phyloP scores from a whole-genome alignment of 2,329 filamentous ascomycete species.

The Xylaria sp. region DNA sequence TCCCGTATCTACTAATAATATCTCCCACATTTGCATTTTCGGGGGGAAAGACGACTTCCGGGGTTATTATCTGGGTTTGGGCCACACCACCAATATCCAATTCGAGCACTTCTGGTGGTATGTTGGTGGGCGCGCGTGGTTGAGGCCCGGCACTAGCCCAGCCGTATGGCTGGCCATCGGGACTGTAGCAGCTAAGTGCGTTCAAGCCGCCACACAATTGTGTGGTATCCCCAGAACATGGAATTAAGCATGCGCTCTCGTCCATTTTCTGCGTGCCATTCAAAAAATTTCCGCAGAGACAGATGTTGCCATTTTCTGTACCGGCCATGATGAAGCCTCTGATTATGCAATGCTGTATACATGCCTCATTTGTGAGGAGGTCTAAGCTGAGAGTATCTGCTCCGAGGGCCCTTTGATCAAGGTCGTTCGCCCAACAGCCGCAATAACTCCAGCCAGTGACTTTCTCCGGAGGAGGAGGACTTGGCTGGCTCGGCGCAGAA shows the following conservation, averaged over 20 bases:
- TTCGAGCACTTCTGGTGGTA: slow-evolving; percentile 43
- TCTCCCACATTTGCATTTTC: slow-evolving; percentile 37
- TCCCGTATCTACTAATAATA: slow-evolving; percentile 42
- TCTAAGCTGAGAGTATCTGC: slow-evolving; percentile 35
- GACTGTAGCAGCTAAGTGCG: slow-evolving; percentile 59
- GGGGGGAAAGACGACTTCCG: slow-evolving; percentile 43
- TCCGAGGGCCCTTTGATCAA: slow-evolving; percentile 42
- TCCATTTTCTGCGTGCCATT: slow-evolving; percentile 55
- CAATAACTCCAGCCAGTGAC: slow-evolving; percentile 48
- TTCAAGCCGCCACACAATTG: slow-evolving; percentile 64
- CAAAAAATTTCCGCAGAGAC: slow-evolving; percentile 60
- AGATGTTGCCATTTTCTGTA: slow-evolving; percentile 61
- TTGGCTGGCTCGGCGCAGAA: slow-evolving; percentile 29
- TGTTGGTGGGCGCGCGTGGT: slow-evolving; percentile 41
- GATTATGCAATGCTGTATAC: slow-evolving; percentile 60
- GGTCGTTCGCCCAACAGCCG: slow-evolving; percentile 49
- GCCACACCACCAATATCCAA: slow-evolving; percentile 46
- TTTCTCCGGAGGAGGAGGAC: slow-evolving; percentile 39
- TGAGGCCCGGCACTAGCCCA: slow-evolving; percentile 49
- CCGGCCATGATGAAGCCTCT: slow-evolving; percentile 60
- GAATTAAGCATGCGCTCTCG: slow-evolving; percentile 58
- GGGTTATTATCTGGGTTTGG: slow-evolving; percentile 43
- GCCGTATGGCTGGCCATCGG: slow-evolving; percentile 51
- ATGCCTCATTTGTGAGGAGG: slow-evolving; percentile 50
- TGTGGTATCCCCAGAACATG: slow-evolving; percentile 61